phyloP scores from a whole-genome alignment of 441 rosid species.

The Erodium texanum region DNA sequence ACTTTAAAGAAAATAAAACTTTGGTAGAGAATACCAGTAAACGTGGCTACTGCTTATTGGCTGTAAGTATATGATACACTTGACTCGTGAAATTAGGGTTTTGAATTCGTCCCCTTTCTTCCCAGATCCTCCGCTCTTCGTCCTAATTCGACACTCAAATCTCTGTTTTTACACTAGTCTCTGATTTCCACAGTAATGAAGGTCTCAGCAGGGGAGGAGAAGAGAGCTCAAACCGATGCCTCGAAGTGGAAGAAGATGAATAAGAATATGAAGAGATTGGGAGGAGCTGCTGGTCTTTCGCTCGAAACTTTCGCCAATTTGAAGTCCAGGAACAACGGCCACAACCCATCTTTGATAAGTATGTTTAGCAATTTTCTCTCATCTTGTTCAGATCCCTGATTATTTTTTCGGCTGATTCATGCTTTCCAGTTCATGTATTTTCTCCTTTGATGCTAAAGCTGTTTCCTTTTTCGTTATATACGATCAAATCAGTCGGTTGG shows the following conservation, averaged over 20 bases:
- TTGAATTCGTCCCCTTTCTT: constrained; percentile 1
- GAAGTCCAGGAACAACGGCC: constrained; percentile 40
- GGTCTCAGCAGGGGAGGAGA: constrained; percentile 20
- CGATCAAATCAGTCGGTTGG: neutral
- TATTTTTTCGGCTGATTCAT: neutral
- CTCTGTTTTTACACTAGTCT: neutral
- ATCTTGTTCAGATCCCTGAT: neutral
- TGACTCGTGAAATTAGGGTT: neutral
- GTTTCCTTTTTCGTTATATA: neutral
- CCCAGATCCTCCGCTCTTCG: neutral
- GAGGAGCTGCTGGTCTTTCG: constrained; percentile 68
- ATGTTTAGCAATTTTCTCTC: neutral
- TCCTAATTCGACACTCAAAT: neutral
- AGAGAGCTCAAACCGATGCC: constrained; percentile 13
- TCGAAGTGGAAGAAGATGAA: constrained; percentile 36
- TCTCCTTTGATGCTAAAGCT: neutral
- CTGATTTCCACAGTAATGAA: constrained; percentile 32
- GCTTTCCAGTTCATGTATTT: constrained; percentile 1
- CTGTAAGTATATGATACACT: neutral
- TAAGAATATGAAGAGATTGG: constrained; percentile 63
- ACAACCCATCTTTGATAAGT: constrained; percentile 72
- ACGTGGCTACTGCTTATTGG: too few species aligned
- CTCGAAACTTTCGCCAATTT: constrained; percentile 72
- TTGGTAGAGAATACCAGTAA: too few species aligned
- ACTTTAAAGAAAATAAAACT: too few species aligned